A percentile compares a stretch with the other conserved stretches of the same genome.
phyloP scores from a whole-genome alignment of 2,329 filamentous ascomycete species.

The Fusarium oxysporum region DNA sequence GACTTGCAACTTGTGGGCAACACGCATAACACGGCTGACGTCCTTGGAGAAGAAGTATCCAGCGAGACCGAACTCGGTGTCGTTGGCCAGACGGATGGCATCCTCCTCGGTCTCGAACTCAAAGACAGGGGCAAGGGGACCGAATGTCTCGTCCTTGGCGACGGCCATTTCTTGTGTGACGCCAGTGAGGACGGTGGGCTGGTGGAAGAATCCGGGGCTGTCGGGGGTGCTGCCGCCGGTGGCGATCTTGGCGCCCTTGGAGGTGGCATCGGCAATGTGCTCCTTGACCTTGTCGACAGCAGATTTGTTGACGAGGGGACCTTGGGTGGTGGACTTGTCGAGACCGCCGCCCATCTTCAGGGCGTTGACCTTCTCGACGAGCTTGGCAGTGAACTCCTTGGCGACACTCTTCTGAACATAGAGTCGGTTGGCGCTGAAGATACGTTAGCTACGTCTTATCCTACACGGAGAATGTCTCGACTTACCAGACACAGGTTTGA shows the following conservation, averaged over 20 bases:
- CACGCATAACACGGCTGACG: constrained; percentile 54
- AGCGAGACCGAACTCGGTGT: constrained; percentile 54
- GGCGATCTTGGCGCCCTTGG: constrained; percentile 69
- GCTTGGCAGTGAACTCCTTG: constrained; percentile 46
- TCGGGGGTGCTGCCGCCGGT: constrained; percentile 72
- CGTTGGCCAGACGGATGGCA: constrained; percentile 53
- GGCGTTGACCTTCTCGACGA: constrained; percentile 47
- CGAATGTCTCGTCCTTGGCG: constrained; percentile 50
- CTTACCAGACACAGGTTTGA: constrained; percentile 70
- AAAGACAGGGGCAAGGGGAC: constrained; percentile 46
- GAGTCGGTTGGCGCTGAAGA: constrained; percentile 51
- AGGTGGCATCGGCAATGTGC: constrained; percentile 71
- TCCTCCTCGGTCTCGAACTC: constrained; percentile 54
- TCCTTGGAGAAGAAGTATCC: constrained; percentile 52
- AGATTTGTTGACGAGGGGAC: constrained; percentile 70
- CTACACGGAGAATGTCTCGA: background rate
- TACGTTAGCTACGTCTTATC: background rate
- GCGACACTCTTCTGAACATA: constrained; percentile 50
- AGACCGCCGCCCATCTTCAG: constrained; percentile 47
- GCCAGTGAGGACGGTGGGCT: constrained; percentile 77
- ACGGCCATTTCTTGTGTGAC: constrained; percentile 48
- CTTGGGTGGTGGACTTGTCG: constrained; percentile 44
- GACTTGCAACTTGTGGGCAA: constrained; percentile 67
- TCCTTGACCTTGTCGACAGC: constrained; percentile 71
- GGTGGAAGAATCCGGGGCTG: constrained; percentile 73